phyloP scores from a whole-genome alignment of 345 rosid genomes.

The Citrus australasica region DNA sequence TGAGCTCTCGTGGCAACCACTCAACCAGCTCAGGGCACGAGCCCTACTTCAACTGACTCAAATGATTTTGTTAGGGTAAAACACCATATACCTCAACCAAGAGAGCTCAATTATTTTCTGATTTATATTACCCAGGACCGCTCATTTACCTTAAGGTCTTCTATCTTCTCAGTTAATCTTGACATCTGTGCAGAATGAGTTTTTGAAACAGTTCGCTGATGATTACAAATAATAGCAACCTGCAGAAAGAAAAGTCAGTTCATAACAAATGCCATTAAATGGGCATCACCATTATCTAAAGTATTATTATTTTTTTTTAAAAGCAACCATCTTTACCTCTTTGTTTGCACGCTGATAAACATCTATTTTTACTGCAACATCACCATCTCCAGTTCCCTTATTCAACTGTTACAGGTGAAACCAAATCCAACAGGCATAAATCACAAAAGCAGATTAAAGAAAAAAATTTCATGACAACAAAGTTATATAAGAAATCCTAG shows the following conservation, averaged over 20 bases:
- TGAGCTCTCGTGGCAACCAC: no score
- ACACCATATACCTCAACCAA: not conserved
- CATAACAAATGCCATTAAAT: constrained; percentile 7
- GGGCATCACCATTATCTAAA: not conserved
- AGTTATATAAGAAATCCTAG: not conserved
- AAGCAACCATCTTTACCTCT: constrained; percentile 46
- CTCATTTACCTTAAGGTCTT: constrained; percentile 65
- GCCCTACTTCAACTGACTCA: not conserved
- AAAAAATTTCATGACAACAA: not conserved
- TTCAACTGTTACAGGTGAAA: constrained; percentile 53
- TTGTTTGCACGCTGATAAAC: constrained; percentile 90
- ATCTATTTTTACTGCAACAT: constrained; percentile 61
- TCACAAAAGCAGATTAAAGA: not conserved
- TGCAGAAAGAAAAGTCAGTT: constrained; percentile 30
- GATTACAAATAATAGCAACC: constrained; percentile 99
- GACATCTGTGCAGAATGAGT: constrained; percentile 77
- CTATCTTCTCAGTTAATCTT: constrained; percentile 67
- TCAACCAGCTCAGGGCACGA: no score
- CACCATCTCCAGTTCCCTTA: constrained; percentile 72
- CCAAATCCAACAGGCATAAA: constrained; percentile 7
- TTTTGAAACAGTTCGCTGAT: constrained; percentile 89
- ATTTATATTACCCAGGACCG: not conserved
- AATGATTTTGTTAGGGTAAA: not conserved
- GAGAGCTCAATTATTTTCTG: not conserved
- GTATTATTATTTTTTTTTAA: not conserved